Conservation (phyloP, 805 yeast species). For the Suhomyces sp. region DNA sequence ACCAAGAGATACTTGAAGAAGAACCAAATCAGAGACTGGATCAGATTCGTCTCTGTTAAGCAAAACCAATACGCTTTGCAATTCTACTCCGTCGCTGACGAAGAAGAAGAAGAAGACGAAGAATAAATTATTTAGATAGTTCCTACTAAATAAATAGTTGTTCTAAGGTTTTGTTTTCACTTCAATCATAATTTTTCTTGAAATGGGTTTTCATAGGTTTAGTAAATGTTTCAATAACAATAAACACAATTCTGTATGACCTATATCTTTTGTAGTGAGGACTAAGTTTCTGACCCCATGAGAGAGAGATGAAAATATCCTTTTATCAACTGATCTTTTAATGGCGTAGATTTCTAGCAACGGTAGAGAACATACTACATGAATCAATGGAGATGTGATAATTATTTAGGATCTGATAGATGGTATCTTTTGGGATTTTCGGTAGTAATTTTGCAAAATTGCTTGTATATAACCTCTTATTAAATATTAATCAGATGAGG, state of each 20-base stretch:
- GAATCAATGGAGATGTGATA: not conserved
- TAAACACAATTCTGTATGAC: conserved; percentile 4
- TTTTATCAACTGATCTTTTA: too few species aligned
- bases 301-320: not conserved
- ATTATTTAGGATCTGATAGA: not conserved
- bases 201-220: conserved; percentile 9
- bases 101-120: conserved; percentile 89
- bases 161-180: conserved; percentile 2
- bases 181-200: conserved; percentile 7
- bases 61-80: conserved; percentile 95
- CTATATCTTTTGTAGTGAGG: not conserved
- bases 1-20: conserved; percentile 99
- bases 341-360: not conserved
- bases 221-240: conserved; percentile 7
- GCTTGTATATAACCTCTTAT: too few species aligned
- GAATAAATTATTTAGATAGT: conserved; percentile 53
- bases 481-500: too few species aligned
- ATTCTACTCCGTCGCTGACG: conserved; percentile 96
- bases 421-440: not conserved
- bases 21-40: conserved; percentile 99
- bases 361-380: not conserved
- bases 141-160: conserved; percentile 6
- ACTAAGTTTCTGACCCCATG: not conserved
- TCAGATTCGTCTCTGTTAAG: conserved; percentile 95
- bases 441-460: not conserved